Evolutionary conservation across 2,329 filamentous ascomycete genomes (phyloP).

Genomic region (Talaromyces sp.): DNA sequence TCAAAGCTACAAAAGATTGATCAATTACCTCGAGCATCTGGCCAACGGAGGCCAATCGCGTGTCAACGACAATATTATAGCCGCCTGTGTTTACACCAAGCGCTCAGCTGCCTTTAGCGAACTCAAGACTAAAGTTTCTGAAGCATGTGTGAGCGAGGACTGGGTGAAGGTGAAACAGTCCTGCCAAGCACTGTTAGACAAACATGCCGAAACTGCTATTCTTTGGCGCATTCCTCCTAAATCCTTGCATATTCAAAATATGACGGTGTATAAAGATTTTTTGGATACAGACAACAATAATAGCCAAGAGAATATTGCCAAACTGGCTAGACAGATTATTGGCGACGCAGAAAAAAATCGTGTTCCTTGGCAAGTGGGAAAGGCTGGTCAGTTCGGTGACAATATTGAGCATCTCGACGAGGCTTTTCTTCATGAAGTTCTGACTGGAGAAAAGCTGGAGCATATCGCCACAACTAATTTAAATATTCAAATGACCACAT

Average conservation of each 20-base stretch:
- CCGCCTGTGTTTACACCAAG: slow-evolving; percentile 11
- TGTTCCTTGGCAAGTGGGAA: neutral
- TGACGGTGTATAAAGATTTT: neutral
- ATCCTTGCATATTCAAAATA: neutral
- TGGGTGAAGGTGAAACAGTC: slow-evolving; percentile 6
- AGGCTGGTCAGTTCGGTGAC: neutral
- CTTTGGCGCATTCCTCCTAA: neutral
- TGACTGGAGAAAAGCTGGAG: neutral
- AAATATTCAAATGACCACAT: neutral
- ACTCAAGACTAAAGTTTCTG: slow-evolving; percentile 9
- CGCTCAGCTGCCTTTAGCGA: slow-evolving; percentile 12
- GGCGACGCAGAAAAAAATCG: neutral
- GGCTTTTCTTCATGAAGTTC: neutral
- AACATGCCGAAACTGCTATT: slow-evolving; percentile 8
- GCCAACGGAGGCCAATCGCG: slow-evolving; percentile 8
- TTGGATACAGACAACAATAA: neutral
- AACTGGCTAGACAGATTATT: neutral
- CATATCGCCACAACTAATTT: neutral
- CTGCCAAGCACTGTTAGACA: slow-evolving; percentile 10
- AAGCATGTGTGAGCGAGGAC: slow-evolving; percentile 7
- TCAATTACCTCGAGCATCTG: slow-evolving; percentile 12
- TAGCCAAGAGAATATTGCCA: neutral
- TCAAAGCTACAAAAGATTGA: slow-evolving; percentile 10
- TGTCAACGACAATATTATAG: slow-evolving; percentile 4
- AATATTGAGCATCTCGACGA: neutral